A percentile compares a stretch with the other conserved stretches of the same genome.
Conservation (phyloP, 352 stramenopile species). For the Phytophthora hybrid region DNA sequence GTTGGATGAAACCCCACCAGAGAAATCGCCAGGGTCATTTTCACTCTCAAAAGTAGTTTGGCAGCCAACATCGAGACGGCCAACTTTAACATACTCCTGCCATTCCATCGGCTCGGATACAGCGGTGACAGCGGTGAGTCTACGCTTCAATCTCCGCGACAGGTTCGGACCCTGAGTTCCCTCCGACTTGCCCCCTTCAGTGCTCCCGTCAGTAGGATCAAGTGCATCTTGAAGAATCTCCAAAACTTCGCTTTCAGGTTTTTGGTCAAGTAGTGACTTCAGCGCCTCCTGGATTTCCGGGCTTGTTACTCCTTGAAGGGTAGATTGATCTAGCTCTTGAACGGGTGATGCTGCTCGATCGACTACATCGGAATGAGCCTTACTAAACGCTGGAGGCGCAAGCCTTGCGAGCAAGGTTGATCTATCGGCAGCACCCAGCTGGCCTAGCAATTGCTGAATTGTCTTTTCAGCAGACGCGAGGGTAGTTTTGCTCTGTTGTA, state of each 20-base stretch:
- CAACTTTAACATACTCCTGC: constrained; percentile 66
- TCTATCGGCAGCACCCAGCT: constrained; percentile 40
- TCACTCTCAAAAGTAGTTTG: constrained; percentile 55
- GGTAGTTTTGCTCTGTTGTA: constrained; percentile 15
- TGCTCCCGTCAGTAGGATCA: background rate
- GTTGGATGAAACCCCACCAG: background rate
- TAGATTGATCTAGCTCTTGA: constrained; percentile 20
- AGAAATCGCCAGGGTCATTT: constrained; percentile 3
- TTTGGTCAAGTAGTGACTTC: constrained; percentile 44
- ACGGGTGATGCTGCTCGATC: constrained; percentile 53
- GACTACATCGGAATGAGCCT: constrained; percentile 7
- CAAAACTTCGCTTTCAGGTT: constrained; percentile 52
- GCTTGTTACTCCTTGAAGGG: background rate
- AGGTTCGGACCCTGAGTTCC: constrained; percentile 6
- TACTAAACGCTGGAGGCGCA: constrained; percentile 4
- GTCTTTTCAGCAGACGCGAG: constrained; percentile 36
- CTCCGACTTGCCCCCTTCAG: background rate
- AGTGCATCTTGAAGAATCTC: constrained; percentile 43
- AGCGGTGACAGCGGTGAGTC: constrained; percentile 62
- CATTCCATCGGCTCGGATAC: constrained; percentile 72
- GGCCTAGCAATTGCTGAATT: constrained; percentile 37
- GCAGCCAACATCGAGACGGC: constrained; percentile 52
- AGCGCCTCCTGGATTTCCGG: constrained; percentile 48
- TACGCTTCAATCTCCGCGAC: constrained; percentile 42
- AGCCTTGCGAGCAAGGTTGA: constrained; percentile 41